Conservation (phyloP, 345 rosid genomes). For the Clausena lansium region DNA sequence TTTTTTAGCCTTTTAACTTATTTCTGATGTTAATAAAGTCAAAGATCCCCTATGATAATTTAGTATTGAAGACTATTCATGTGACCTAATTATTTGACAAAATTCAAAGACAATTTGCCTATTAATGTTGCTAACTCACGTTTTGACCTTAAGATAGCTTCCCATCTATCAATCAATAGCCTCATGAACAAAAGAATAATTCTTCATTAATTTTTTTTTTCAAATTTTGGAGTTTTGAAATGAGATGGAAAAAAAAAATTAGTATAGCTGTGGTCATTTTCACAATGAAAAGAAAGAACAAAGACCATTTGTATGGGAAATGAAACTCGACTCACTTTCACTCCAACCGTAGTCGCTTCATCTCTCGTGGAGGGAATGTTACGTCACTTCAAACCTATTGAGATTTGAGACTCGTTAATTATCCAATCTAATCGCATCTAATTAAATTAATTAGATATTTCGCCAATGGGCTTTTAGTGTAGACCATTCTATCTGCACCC, state of each 20-base stretch:
- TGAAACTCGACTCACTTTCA: not conserved
- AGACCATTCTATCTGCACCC: no score
- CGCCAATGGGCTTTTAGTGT: no score
- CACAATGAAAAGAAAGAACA: conserved; percentile 1
- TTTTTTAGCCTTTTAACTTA: no score
- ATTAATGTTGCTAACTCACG: not conserved
- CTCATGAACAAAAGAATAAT: not conserved
- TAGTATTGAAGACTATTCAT: not conserved
- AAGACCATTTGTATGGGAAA: no score
- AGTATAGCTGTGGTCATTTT: not conserved
- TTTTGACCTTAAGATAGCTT: not conserved
- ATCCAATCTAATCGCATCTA: not conserved
- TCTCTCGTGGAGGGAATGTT: not conserved
- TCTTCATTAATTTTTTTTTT: no score
- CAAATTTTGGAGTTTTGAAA: no score
- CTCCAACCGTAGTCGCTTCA: not conserved
- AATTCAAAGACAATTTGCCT: not conserved
- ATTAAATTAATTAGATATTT: no score
- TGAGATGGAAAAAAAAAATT: not conserved
- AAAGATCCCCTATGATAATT: no score
- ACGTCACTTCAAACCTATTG: conserved; percentile 5
- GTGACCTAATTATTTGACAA: not conserved
- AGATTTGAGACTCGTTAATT: not conserved
- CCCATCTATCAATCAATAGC: not conserved
- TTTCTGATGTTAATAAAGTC: no score